Percentiles rank a stretch among this genome's conserved stretches.
Conservation (phyloP, 352 stramenopile genomes). For the Pythium rishiriense region DNA sequence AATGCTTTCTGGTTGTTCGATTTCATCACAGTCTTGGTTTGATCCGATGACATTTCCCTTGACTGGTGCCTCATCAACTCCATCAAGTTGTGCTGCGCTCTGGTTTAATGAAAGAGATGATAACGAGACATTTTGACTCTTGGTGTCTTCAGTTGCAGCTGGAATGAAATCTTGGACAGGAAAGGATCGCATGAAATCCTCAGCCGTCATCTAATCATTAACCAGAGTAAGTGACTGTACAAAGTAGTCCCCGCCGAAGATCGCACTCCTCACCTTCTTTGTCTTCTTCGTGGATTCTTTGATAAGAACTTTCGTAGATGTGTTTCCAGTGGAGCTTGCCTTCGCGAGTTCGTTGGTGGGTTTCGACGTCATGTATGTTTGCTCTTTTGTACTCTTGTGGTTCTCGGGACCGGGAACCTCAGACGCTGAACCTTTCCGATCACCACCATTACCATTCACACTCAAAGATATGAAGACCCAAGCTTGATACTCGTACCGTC, state of each 20-base stretch:
- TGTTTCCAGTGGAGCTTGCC: background rate
- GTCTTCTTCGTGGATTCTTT: conserved; percentile 31
- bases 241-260: too few species aligned
- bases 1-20: background rate
- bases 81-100: background rate
- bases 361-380: background rate
- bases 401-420: background rate
- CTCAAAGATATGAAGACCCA: background rate
- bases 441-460: background rate
- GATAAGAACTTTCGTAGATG: background rate
- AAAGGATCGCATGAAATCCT: conserved; percentile 68
- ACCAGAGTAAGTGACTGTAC: too few species aligned
- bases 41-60: background rate
- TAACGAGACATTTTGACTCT: background rate
- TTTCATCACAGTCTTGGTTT: background rate
- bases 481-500: conserved; percentile 3
- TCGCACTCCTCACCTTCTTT: conserved; percentile 23
- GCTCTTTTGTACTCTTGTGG: background rate
- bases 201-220: conserved; percentile 33
- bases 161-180: conserved; percentile 77
- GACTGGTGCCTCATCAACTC: background rate
- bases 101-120: background rate
- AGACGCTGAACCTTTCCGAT: background rate
- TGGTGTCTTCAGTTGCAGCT: background rate
- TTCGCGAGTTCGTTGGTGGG: background rate